Conservation (phyloP, 495 filamentous ascomycete species). For the Aspergillus heteromorphus region DNA sequence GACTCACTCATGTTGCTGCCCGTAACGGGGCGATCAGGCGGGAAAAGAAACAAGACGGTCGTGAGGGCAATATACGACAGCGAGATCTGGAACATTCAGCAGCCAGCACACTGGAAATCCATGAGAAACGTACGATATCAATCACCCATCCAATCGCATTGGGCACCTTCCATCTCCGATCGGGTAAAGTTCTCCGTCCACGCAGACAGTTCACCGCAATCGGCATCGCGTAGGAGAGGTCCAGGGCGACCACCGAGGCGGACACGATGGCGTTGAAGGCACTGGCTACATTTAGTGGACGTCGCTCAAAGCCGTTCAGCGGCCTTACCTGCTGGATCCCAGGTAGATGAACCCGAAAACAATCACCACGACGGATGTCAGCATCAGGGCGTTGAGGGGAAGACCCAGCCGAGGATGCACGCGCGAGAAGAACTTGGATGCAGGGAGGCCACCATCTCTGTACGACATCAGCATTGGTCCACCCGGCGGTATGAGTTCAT, state of each 20-base stretch:
- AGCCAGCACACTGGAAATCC: neutral
- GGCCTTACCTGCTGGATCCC: constrained; percentile 53
- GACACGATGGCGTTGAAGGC: constrained; percentile 62
- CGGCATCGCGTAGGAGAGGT: constrained; percentile 68
- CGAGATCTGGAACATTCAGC: constrained; percentile 44
- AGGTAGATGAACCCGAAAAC: constrained; percentile 72
- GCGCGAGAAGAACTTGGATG: constrained; percentile 56
- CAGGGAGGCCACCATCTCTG: constrained; percentile 66
- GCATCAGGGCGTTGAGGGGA: constrained; percentile 64
- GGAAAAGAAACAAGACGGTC: constrained; percentile 72
- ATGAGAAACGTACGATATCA: constrained; percentile 29
- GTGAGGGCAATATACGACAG: constrained; percentile 61
- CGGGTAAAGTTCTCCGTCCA: constrained; percentile 59
- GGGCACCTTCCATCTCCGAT: constrained; percentile 57
- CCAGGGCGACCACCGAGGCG: constrained; percentile 64
- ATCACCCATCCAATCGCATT: constrained; percentile 49
- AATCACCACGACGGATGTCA: constrained; percentile 59
- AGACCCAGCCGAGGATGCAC: constrained; percentile 60
- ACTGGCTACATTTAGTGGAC: constrained; percentile 14
- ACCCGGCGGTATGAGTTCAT: neutral
- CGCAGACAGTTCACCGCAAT: constrained; percentile 61
- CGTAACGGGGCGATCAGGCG: constrained; percentile 60
- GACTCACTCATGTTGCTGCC: constrained; percentile 65
- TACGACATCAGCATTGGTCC: constrained; percentile 9
- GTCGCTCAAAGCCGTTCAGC: neutral